Percentiles rank a stretch among this genome's conserved stretches.
Conservation (phyloP, 768 basidiomycete species). For the Trametes coccinea region DNA sequence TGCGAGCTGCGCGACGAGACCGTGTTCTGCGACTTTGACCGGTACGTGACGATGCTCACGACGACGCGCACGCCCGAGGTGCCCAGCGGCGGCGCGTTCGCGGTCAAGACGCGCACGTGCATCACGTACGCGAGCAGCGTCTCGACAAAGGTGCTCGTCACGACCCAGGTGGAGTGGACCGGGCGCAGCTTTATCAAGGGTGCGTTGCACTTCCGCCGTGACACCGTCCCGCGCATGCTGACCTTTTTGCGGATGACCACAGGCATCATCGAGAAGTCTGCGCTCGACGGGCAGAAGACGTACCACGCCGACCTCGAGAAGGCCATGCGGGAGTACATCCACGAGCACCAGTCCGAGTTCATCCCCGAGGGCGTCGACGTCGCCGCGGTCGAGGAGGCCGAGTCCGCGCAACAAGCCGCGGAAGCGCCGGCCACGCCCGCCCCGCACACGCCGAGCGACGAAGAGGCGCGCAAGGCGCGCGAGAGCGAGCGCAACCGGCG, state of each 20-base stretch:
- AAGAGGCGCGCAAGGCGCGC: slow-evolving; percentile 49
- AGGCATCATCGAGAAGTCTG: slow-evolving; percentile 94
- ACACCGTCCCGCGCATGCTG: no score
- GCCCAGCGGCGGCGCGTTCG: slow-evolving; percentile 89
- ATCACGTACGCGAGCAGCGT: slow-evolving; percentile 89
- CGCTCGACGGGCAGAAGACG: slow-evolving; percentile 87
- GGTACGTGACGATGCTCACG: slow-evolving; percentile 80
- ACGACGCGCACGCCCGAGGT: slow-evolving; percentile 94
- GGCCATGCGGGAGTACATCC: slow-evolving; percentile 87
- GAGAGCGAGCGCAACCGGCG: slow-evolving; percentile 71
- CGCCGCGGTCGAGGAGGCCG: slow-evolving; percentile 49
- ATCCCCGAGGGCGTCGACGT: slow-evolving; percentile 77
- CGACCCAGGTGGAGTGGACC: slow-evolving; percentile 93
- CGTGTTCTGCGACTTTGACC: slow-evolving; percentile 76
- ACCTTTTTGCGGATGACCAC: not conserved
- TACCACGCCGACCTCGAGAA: slow-evolving; percentile 84
- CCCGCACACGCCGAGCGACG: slow-evolving; percentile 32
- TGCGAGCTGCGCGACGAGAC: slow-evolving; percentile 93
- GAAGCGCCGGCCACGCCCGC: slow-evolving; percentile 17
- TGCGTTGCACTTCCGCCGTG: slow-evolving; percentile 33
- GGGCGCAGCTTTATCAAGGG: slow-evolving; percentile 97
- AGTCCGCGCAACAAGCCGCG: slow-evolving; percentile 31
- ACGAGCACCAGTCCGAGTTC: slow-evolving; percentile 88
- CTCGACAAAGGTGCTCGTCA: slow-evolving; percentile 79
- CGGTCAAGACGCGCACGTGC: slow-evolving; percentile 93